Evolutionary conservation across 305 asterid species (phyloP).

Genomic region (Fraxinus velutina): DNA sequence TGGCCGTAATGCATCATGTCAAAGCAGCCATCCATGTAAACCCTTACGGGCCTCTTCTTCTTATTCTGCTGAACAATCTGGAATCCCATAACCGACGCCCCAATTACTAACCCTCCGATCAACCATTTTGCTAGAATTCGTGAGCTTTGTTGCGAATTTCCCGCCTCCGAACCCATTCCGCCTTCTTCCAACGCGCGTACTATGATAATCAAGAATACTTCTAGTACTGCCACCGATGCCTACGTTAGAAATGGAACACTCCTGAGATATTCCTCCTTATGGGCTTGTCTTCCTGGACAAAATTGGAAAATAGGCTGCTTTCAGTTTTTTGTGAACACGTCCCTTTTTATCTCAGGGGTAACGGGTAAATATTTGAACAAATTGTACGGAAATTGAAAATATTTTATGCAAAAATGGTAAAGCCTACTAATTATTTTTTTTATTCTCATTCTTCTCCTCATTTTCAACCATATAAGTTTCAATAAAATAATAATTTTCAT

Average conservation of each 20-base stretch:
- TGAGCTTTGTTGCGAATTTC: slow-evolving; percentile 30
- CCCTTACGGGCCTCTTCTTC: slow-evolving; percentile 84
- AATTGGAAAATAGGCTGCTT: not conserved
- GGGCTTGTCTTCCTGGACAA: not conserved
- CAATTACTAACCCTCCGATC: slow-evolving; percentile 45
- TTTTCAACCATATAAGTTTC: too few relatives aligned
- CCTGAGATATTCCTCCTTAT: not conserved
- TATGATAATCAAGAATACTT: slow-evolving; percentile 8
- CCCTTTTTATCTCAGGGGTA: too few relatives aligned
- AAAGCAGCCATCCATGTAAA: slow-evolving; percentile 95
- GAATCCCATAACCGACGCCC: slow-evolving; percentile 53
- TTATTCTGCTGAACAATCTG: slow-evolving; percentile 44
- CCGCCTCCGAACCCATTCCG: slow-evolving; percentile 36
- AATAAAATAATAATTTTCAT: too few relatives aligned
- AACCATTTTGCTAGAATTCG: slow-evolving; percentile 36
- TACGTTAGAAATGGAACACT: not conserved
- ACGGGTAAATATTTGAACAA: too few relatives aligned
- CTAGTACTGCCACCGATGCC: not conserved
- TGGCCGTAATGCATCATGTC: slow-evolving; percentile 99
- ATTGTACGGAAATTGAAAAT: too few relatives aligned
- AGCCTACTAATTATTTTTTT: too few relatives aligned
- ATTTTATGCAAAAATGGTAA: too few relatives aligned
- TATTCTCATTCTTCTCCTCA: too few relatives aligned
- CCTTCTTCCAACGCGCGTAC: not conserved
- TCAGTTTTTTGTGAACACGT: too few relatives aligned